Conservation (phyloP, 129 eudicot genomes). For the Centaurea solstitialis region DNA sequence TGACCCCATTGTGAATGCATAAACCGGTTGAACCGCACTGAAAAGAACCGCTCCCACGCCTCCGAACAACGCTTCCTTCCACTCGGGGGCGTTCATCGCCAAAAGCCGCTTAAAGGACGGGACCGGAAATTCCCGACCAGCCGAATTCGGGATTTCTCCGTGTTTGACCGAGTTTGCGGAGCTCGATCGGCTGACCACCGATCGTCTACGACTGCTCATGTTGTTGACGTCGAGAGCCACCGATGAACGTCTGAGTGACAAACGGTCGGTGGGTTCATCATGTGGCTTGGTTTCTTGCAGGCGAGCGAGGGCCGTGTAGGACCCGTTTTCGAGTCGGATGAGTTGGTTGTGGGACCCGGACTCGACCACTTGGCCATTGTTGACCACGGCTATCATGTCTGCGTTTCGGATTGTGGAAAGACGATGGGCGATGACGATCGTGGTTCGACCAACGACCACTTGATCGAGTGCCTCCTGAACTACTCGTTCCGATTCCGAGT, state of each 20-base stretch:
- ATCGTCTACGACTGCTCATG: slow-evolving; percentile 30
- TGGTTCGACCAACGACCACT: slow-evolving; percentile 65
- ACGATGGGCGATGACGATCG: slow-evolving; percentile 77
- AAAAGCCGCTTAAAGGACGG: slow-evolving; percentile 64
- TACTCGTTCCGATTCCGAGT: slow-evolving; percentile 82
- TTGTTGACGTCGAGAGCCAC: slow-evolving; percentile 9
- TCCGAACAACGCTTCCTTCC: slow-evolving; percentile 27
- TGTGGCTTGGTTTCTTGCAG: slow-evolving; percentile 52
- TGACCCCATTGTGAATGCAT: neutral
- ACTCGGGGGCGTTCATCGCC: slow-evolving; percentile 70
- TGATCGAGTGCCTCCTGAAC: slow-evolving; percentile 86
- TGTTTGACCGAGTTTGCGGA: slow-evolving; percentile 48
- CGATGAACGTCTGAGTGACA: neutral
- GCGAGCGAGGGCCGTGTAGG: slow-evolving; percentile 51
- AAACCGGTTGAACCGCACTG: neutral
- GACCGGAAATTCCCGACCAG: slow-evolving; percentile 22
- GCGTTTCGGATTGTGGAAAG: slow-evolving; percentile 80
- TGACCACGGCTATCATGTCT: slow-evolving; percentile 62
- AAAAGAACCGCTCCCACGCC: neutral
- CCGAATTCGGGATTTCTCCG: neutral
- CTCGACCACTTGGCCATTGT: slow-evolving; percentile 61
- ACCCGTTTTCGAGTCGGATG: slow-evolving; percentile 40
- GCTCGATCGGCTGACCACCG: slow-evolving; percentile 42
- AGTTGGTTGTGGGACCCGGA: slow-evolving; percentile 62
- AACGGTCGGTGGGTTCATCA: neutral